These are phyloP conservation scores for Serendipita sp. DNA, from an alignment of 768 basidiomycete genomes.

Conservation along the genomic window DNA sequence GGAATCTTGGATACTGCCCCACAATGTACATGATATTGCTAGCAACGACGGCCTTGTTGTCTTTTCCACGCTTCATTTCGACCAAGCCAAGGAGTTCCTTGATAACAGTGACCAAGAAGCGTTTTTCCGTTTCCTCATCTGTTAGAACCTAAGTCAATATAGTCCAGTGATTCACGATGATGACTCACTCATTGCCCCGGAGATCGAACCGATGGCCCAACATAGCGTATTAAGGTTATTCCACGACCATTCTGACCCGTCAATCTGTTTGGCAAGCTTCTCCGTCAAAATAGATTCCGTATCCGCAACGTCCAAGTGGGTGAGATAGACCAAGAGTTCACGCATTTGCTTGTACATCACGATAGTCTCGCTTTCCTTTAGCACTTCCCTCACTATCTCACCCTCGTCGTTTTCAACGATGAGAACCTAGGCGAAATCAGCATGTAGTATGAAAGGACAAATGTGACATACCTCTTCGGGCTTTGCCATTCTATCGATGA, in stretches of 20 bases:
- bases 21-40: slow-evolving; percentile 98
- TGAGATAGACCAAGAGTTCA: slow-evolving; percentile 91
- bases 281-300: slow-evolving; percentile 96
- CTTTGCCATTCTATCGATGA: slow-evolving; percentile 98
- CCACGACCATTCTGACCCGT: slow-evolving; percentile 98
- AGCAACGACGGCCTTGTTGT: slow-evolving; percentile 98
- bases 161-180: neutral
- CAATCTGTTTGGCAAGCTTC: slow-evolving; percentile 93
- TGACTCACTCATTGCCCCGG: slow-evolving; percentile 90
- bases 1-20: slow-evolving; percentile 96
- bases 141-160: neutral
- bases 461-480: slow-evolving; percentile 71
- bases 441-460: neutral
- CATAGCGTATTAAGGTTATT: slow-evolving; percentile 96
- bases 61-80: slow-evolving; percentile 97
- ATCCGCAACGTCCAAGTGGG: slow-evolving; percentile 88
- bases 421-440: slow-evolving; percentile 44
- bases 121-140: slow-evolving; percentile 99
- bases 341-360: slow-evolving; percentile 99
- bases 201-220: slow-evolving; percentile 99
- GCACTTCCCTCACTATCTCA: slow-evolving; percentile 96
- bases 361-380: slow-evolving; percentile 97
- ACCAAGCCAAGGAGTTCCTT: slow-evolving; percentile 94
- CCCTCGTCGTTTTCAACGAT: slow-evolving; percentile 99
- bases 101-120: slow-evolving; percentile 96